These are phyloP conservation scores for Amniculicola lignicola DNA, from an alignment of 495 filamentous ascomycete species.

Conservation along the genomic window DNA sequence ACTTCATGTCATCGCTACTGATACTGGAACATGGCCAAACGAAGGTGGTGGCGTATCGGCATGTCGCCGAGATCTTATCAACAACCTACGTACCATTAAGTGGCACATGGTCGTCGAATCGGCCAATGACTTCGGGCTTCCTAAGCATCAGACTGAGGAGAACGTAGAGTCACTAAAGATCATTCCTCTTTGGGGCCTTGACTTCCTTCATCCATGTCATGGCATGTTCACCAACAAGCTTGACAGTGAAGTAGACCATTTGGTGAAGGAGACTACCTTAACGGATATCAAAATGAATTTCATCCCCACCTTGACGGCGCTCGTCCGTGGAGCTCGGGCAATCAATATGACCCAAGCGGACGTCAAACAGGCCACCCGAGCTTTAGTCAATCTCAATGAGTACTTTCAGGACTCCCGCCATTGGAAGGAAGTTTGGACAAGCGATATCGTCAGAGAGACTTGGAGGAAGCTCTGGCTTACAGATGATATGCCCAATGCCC, in stretches of 20 bases:
- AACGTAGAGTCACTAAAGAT: constrained; percentile 64
- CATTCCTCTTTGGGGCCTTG: constrained; percentile 65
- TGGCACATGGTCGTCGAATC: constrained; percentile 67
- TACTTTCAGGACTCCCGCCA: constrained; percentile 60
- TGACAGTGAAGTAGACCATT: constrained; percentile 58
- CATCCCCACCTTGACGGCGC: constrained; percentile 57
- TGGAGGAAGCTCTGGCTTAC: constrained; percentile 61
- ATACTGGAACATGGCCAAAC: constrained; percentile 65
- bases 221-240: constrained; percentile 62
- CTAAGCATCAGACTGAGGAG: constrained; percentile 63
- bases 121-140: constrained; percentile 63
- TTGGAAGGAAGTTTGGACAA: constrained; percentile 64
- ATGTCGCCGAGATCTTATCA: constrained; percentile 66
- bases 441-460: constrained; percentile 55
- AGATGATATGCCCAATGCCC: constrained; percentile 55
- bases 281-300: constrained; percentile 60
- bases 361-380: constrained; percentile 55
- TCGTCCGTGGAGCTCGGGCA: constrained; percentile 58
- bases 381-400: constrained; percentile 59
- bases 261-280: constrained; percentile 51
- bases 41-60: constrained; percentile 65
- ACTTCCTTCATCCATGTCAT: constrained; percentile 61
- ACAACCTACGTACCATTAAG: constrained; percentile 58
- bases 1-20: constrained; percentile 61
- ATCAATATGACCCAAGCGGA: constrained; percentile 50